These are phyloP conservation scores for Arachnomyces sp. DNA, from an alignment of 2,329 filamentous ascomycete species.

Conservation along the genomic window DNA sequence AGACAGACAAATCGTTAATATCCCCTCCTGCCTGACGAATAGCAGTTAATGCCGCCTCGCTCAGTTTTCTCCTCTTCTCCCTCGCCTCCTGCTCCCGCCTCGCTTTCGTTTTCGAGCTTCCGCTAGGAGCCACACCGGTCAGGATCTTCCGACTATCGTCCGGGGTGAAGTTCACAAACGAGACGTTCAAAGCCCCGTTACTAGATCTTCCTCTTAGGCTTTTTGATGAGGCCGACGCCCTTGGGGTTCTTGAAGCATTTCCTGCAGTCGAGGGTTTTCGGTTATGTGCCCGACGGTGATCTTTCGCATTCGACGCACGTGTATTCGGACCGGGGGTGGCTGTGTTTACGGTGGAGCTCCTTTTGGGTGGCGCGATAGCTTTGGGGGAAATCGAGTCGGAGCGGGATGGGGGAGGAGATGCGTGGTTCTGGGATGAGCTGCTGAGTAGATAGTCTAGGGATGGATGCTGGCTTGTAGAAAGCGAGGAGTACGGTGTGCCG, in stretches of 20 bases:
- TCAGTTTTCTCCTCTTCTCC: slow-evolving; percentile 56
- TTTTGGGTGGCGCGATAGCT: neutral
- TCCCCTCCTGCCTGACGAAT: slow-evolving; percentile 40
- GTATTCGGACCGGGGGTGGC: slow-evolving; percentile 10
- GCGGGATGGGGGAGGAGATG: slow-evolving; percentile 5
- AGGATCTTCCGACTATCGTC: slow-evolving; percentile 71
- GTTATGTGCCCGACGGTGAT: slow-evolving; percentile 30
- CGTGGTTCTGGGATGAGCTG: neutral
- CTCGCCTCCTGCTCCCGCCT: slow-evolving; percentile 77
- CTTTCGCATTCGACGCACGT: slow-evolving; percentile 19
- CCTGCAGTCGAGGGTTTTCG: slow-evolving; percentile 31
- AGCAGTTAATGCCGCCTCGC: slow-evolving; percentile 36
- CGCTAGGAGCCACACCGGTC: slow-evolving; percentile 83
- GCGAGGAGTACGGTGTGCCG: too few relatives aligned
- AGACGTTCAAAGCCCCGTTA: slow-evolving; percentile 41
- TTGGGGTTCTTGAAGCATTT: too few relatives aligned
- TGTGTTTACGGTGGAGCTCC: slow-evolving; percentile 2
- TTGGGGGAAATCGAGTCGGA: slow-evolving; percentile 6
- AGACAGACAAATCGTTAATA: slow-evolving; percentile 35
- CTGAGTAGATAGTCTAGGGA: neutral
- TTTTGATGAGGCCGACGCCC: slow-evolving; percentile 8
- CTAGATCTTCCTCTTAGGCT: slow-evolving; percentile 23
- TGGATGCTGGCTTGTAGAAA: neutral
- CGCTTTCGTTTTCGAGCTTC: slow-evolving; percentile 91
- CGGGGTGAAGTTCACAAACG: slow-evolving; percentile 87